Conservation (phyloP, 2,329 filamentous ascomycete genomes). For the Colletotrichum graminicola region DNA sequence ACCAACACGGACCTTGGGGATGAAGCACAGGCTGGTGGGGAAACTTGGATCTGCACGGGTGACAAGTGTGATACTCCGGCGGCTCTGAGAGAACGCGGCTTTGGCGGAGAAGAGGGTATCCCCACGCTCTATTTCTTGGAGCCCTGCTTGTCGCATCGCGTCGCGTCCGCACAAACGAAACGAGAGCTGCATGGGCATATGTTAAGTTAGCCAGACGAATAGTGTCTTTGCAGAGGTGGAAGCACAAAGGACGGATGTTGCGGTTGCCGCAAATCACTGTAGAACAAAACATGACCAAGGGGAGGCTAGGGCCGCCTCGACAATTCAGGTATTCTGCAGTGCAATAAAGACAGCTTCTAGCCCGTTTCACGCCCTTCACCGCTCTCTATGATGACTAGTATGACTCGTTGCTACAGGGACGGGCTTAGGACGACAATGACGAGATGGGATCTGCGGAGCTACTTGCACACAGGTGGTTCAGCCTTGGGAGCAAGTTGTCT, state of each 20-base stretch:
- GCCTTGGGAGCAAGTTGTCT: conserved; percentile 5
- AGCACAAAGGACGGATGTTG: conserved; percentile 18
- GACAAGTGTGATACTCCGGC: conserved; percentile 2
- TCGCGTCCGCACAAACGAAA: neutral
- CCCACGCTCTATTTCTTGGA: neutral
- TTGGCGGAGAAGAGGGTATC: neutral
- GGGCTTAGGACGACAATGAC: neutral
- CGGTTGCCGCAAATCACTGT: conserved; percentile 2
- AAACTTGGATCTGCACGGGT: conserved; percentile 1
- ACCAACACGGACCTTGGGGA: conserved; percentile 11
- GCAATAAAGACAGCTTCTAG: conserved; percentile 35
- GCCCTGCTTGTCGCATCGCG: neutral
- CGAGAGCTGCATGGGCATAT: neutral
- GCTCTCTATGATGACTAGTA: conserved; percentile 7
- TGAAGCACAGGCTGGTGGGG: conserved; percentile 3
- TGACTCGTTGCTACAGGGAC: conserved; percentile 17
- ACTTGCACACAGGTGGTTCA: neutral
- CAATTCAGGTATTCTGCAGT: neutral
- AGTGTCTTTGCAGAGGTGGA: conserved; percentile 3
- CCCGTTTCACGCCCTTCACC: conserved; percentile 34
- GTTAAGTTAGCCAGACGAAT: conserved; percentile 2
- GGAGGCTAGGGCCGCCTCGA: conserved; percentile 22
- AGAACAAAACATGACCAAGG: conserved; percentile 4
- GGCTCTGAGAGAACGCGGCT: neutral
- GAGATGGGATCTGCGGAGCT: neutral